These are phyloP conservation scores for Trichosporon asahii DNA, from an alignment of 1,284 basidiomycete species.

Conservation along the genomic window DNA sequence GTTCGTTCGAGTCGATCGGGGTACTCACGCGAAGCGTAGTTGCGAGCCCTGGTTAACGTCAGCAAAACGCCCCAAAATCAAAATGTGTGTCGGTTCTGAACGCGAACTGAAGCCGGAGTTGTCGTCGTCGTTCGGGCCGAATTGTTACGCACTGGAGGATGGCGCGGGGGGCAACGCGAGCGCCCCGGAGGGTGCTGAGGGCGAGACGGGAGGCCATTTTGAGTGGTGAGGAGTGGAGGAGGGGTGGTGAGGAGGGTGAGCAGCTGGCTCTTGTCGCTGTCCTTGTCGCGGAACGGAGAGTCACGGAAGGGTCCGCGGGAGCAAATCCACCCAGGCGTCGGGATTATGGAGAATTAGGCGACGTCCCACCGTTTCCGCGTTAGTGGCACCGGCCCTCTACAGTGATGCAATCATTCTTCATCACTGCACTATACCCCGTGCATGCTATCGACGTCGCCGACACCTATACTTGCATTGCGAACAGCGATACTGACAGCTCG, in stretches of 20 bases:
- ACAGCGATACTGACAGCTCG: not conserved
- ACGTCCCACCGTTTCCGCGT: not conserved
- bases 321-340: constrained; percentile 6
- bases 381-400: not conserved
- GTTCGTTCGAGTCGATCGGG: constrained; percentile 9
- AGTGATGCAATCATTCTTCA: not conserved
- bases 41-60: constrained; percentile 32
- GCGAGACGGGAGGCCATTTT: constrained; percentile 53
- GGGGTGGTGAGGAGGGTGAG: constrained; percentile 17
- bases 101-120: not conserved
- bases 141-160: constrained; percentile 33
- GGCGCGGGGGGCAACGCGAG: constrained; percentile 43
- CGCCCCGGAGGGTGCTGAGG: constrained; percentile 48
- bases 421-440: not conserved
- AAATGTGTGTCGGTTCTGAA: not conserved
- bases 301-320: constrained; percentile 6
- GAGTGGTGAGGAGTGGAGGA: constrained; percentile 23
- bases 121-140: not conserved
- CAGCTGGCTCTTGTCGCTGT: constrained; percentile 2
- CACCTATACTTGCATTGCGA: not conserved
- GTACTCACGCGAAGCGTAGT: constrained; percentile 46
- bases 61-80: not conserved
- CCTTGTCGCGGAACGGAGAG: constrained; percentile 11
- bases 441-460: not conserved
- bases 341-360: constrained; percentile 10